Evolutionary conservation across 352 stramenopile species (phyloP), one percentile per base, ranked within the genome.

Genomic region (Phytopythium aichiense): DNA sequence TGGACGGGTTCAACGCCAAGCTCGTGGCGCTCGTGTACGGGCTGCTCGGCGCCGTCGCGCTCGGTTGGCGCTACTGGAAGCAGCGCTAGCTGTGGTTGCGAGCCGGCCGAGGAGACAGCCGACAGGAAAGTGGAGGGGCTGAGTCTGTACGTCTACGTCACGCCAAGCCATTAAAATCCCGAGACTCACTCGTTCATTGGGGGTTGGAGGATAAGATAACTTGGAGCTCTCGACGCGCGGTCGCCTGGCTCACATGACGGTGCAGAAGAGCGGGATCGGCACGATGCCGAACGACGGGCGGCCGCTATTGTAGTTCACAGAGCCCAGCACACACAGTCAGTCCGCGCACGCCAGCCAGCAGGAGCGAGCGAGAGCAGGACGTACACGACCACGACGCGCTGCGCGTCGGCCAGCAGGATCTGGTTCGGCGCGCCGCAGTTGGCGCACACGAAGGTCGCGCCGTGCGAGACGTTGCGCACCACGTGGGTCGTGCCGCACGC

Each of bases 181-280:
- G 35, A 40, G 35, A 40, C 35, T 40, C 35, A 40, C 35, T 11
- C 35, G 35, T 40, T 40, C 2, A 40, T 40, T 40, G 35, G 9
- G 9, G 35, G 35, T 16, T 5, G 35, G 12, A 2, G 35, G 35
- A 40, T 31, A 7, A 3, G 12, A 54, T 54, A 54, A 54, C 23
- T 40, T 40, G 12, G 35, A 5, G 35, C 35, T 40, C 38, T 45
- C 38, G 16, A 45, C 38, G 3, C 15, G 13, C 40, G 40, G 15
- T 46, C 40, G 15, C 40, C 1, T 13, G 18, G 35, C 18, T 57
- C 67, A 89, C 79, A 85, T 82, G 56, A 90, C 75, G 60, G 33
- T 73, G 71, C 83, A 92, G 49, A 92, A 73, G 50, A 92, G 64
- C 18, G 83, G 83, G 40, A 92, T 71, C 35, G 83, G 83, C 12